phyloP scores from a whole-genome alignment of 805 yeast genomes.

The Candida ficus region DNA sequence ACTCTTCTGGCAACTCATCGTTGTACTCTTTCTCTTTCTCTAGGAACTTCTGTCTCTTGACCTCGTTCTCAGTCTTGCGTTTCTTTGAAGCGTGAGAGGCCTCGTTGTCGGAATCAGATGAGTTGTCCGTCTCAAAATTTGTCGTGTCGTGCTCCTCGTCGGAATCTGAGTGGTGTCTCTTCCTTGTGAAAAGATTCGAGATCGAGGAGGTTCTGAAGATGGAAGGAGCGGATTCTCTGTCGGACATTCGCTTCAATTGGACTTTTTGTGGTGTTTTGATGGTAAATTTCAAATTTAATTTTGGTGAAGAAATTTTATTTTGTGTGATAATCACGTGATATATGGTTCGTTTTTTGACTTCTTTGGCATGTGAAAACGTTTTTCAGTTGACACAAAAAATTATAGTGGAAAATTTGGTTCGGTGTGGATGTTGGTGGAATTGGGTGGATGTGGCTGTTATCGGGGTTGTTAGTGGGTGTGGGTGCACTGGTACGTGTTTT shows the following conservation, averaged over 20 bases:
- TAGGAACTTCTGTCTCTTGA: conserved; percentile 23
- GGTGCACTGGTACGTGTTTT: too few species aligned
- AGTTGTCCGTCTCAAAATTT: background rate
- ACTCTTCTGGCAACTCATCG: conserved; percentile 59
- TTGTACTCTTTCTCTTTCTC: conserved; percentile 58
- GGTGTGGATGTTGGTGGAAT: too few species aligned
- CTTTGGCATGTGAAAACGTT: background rate
- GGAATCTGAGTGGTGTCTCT: conserved; percentile 6
- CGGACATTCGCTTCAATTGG: too few species aligned
- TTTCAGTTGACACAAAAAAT: too few species aligned
- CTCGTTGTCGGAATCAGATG: conserved; percentile 6
- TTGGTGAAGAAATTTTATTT: background rate
- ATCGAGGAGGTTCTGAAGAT: conserved; percentile 9
- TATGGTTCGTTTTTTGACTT: too few species aligned
- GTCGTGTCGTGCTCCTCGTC: conserved; percentile 4
- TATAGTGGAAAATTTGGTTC: too few species aligned
- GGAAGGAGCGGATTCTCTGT: background rate
- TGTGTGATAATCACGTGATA: background rate
- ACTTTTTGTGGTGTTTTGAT: too few species aligned
- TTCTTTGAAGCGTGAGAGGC: conserved; percentile 13
- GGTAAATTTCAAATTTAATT: too few species aligned
- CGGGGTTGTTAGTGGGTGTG: too few species aligned
- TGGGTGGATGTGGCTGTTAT: too few species aligned
- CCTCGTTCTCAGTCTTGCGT: conserved; percentile 22
- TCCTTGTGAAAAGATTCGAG: conserved; percentile 6